Base-by-base conservation (phyloP, 2,329 filamentous ascomycete species). In the Penicillium occitanis region DNA sequence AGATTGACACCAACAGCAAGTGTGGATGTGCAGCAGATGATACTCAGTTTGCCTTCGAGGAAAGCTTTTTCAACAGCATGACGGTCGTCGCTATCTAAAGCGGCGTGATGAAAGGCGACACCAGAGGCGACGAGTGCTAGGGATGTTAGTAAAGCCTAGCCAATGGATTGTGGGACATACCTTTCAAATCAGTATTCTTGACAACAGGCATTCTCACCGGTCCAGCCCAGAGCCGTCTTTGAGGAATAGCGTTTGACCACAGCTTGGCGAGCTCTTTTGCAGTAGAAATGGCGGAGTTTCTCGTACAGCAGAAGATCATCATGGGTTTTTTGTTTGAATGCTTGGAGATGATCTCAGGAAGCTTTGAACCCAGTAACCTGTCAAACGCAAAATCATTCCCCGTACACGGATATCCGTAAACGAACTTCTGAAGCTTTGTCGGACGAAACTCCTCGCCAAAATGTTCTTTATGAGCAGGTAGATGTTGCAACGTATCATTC, bases 1-100 rank as follows among this genome's bases (percentile, higher is more conserved):
- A 96, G 78, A 73, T 96, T 96, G 35, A 96, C 86, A 0, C 92
- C 92, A 13, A 95, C 89, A 0, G 92, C 91, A 19, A 96, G 81
- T 0, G 92, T 96, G 0, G 91, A 93, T 0, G 92, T 96, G 74
- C 91, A 95, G 76, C 92, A 96, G 62, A 96, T 93, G 37, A 96
- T 87, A 69, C 83, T 88, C 66, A 96, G 84, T n/a, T 91, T 82
- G 0, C 91, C 90, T 19, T 86, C 80, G 3, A 92, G 78, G 70
- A 90, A 96, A 0, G 84, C 85, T 53, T 83, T 84, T 73, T 95
- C 91, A 19, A 96, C 81, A 0, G 84, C 81, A 46, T 82, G 78
- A 58, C 91, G 85, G 74, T 96, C 92, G 33, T 82, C 76, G 0
- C 76, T 70, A 57, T 88, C 86, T 22, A 96, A 82, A 0, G 91